These are phyloP conservation scores for Geosiphon pyriformis DNA, from an alignment of 192 early-diverging fungal species.

Conservation along the genomic window DNA sequence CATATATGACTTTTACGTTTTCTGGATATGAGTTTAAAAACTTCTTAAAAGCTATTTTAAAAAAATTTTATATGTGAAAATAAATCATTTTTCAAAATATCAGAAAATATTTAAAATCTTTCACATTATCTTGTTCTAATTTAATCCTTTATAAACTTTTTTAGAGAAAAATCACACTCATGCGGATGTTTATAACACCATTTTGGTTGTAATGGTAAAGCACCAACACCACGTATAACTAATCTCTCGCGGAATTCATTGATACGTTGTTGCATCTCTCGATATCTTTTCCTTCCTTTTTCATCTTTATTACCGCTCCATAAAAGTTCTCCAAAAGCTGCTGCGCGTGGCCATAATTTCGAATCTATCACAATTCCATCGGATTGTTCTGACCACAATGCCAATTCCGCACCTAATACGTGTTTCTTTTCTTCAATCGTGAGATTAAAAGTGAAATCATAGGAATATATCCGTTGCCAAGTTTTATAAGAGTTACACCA, in stretches of 20 bases:
- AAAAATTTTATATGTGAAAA: no score
- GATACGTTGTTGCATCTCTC: conserved; percentile 58
- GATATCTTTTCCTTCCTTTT: conserved; percentile 47
- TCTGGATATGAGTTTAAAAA: no score
- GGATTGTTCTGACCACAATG: conserved; percentile 69
- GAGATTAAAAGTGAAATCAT: conserved; percentile 55
- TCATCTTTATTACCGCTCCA: conserved; percentile 57
- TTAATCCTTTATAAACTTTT: no score
- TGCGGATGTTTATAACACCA: conserved; percentile 45
- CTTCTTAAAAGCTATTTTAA: no score
- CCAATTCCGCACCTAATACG: conserved; percentile 66
- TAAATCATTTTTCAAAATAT: no score
- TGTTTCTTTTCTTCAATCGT: conserved; percentile 42
- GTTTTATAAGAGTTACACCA: conserved; percentile 68
- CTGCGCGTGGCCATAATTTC: conserved; percentile 66
- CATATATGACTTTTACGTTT: no score
- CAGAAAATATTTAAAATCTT: no score
- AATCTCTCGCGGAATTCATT: conserved; percentile 69
- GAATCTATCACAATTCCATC: conserved; percentile 58
- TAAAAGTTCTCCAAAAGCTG: conserved; percentile 64
- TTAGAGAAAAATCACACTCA: background rate
- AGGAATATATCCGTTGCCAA: conserved; percentile 72
- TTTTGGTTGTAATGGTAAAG: conserved; percentile 70
- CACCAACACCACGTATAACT: conserved; percentile 56
- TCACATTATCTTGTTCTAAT: no score